Percentiles rank a stretch among this genome's conserved stretches.
These are phyloP conservation scores for Pythium scleroteichum DNA, from an alignment of 352 stramenopile genomes.

Conservation along the genomic window DNA sequence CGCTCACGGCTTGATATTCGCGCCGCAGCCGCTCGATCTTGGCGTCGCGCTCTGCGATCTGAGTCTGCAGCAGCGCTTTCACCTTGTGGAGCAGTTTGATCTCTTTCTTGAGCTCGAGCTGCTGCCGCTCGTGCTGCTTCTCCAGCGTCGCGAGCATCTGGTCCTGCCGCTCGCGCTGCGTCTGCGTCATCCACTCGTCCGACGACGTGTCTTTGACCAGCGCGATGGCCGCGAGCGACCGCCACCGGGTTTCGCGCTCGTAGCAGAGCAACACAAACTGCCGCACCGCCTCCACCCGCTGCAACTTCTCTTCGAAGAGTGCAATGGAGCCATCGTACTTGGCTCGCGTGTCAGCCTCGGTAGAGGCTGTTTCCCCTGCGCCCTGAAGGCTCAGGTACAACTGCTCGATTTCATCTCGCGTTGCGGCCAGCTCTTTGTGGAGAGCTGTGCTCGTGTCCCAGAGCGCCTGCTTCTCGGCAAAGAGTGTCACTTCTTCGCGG, in stretches of 20 bases:
- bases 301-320: constrained; percentile 53
- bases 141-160: constrained; percentile 45
- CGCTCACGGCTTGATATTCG: constrained; percentile 56
- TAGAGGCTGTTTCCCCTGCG: background rate
- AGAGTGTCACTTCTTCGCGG: constrained; percentile 55
- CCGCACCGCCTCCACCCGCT: constrained; percentile 46
- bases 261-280: constrained; percentile 68
- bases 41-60: constrained; percentile 35
- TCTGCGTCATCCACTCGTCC: constrained; percentile 68
- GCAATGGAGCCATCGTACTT: constrained; percentile 29
- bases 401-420: constrained; percentile 43
- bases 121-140: constrained; percentile 46
- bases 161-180: constrained; percentile 59
- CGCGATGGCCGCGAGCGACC: constrained; percentile 39
- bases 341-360: background rate
- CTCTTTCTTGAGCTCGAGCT: constrained; percentile 38
- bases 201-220: constrained; percentile 62
- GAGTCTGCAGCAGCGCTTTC: constrained; percentile 36
- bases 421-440: constrained; percentile 40
- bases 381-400: constrained; percentile 40
- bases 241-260: constrained; percentile 65
- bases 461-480: constrained; percentile 60
- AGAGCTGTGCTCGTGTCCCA: constrained; percentile 56
- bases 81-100: constrained; percentile 51
- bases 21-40: constrained; percentile 39